These are phyloP conservation scores for Fusarium veterinarium DNA, from an alignment of 2,329 filamentous ascomycete species.

Conservation along the genomic window DNA sequence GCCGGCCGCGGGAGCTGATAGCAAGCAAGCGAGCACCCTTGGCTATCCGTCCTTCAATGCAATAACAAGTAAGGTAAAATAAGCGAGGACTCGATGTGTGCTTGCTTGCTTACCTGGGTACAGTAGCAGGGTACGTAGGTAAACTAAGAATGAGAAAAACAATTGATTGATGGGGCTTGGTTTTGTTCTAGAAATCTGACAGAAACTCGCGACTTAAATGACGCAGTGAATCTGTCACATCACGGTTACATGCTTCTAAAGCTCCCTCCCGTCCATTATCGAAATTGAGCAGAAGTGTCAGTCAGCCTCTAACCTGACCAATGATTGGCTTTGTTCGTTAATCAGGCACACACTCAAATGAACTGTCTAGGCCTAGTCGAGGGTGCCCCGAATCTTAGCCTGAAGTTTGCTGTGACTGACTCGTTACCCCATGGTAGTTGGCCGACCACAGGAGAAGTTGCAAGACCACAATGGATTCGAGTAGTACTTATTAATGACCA, in stretches of 20 bases:
- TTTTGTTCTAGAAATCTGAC: conserved; percentile 22
- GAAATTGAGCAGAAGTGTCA: conserved; percentile 22
- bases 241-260: conserved; percentile 3
- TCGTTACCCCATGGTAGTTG: conserved; percentile 24
- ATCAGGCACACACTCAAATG: conserved; percentile 9
- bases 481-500: not conserved
- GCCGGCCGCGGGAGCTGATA: conserved; percentile 34
- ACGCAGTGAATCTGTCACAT: conserved; percentile 17
- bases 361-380: conserved; percentile 20
- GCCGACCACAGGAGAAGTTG: not conserved
- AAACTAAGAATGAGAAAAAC: not conserved
- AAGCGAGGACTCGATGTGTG: not conserved
- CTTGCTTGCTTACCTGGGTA: not conserved
- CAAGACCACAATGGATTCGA: not conserved
- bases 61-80: not conserved
- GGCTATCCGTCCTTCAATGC: not conserved
- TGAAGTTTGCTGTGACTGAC: conserved; percentile 22
- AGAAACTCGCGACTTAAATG: conserved; percentile 13
- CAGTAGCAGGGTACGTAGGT: not conserved
- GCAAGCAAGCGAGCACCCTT: not conserved
- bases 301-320: conserved; percentile 20
- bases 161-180: not conserved
- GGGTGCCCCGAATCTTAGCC: conserved; percentile 19
- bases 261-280: conserved; percentile 6
- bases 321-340: conserved; percentile 7